Conservation (phyloP, 2,329 filamentous ascomycete genomes). For the Aspergillus amoenus region DNA sequence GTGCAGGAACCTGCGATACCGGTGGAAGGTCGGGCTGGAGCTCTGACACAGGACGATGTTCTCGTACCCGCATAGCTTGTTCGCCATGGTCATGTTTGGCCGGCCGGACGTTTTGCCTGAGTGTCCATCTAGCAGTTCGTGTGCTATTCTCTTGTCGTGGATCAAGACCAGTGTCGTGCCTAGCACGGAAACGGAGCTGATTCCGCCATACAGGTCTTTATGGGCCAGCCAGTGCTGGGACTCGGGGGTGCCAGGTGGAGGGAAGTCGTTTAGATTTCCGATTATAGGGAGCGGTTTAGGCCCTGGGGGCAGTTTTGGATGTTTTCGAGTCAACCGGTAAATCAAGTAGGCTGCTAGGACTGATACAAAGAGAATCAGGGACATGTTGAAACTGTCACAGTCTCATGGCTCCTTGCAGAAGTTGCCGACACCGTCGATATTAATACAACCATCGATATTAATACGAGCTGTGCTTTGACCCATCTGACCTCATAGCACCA, state of each 20-base stretch:
- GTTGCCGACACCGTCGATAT: too few relatives aligned
- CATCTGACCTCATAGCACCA: too few relatives aligned
- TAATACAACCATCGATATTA: too few relatives aligned
- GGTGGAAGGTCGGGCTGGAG: conserved; percentile 38
- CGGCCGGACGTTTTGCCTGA: conserved; percentile 27
- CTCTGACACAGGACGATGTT: conserved; percentile 33
- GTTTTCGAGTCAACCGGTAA: background rate
- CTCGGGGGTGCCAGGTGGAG: conserved; percentile 36
- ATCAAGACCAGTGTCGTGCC: conserved; percentile 34
- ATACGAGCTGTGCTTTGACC: too few relatives aligned
- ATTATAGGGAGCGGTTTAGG: conserved; percentile 48
- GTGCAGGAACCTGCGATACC: conserved; percentile 47
- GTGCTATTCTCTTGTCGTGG: conserved; percentile 27
- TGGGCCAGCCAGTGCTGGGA: conserved; percentile 42
- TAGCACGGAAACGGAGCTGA: conserved; percentile 35
- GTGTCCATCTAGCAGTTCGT: conserved; percentile 33
- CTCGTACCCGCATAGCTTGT: conserved; percentile 44
- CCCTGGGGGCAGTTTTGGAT: conserved; percentile 45
- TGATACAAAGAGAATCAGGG: background rate
- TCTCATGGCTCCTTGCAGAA: too few relatives aligned
- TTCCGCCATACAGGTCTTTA: conserved; percentile 38
- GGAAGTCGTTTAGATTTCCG: conserved; percentile 51
- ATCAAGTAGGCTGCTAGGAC: background rate
- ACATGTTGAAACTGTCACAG: too few relatives aligned
- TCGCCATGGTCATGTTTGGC: conserved; percentile 26